A percentile compares a stretch with the other conserved stretches of the same genome.
These are phyloP conservation scores for Tilletia setariae DNA, from an alignment of 1,284 basidiomycete species.

Conservation along the genomic window DNA sequence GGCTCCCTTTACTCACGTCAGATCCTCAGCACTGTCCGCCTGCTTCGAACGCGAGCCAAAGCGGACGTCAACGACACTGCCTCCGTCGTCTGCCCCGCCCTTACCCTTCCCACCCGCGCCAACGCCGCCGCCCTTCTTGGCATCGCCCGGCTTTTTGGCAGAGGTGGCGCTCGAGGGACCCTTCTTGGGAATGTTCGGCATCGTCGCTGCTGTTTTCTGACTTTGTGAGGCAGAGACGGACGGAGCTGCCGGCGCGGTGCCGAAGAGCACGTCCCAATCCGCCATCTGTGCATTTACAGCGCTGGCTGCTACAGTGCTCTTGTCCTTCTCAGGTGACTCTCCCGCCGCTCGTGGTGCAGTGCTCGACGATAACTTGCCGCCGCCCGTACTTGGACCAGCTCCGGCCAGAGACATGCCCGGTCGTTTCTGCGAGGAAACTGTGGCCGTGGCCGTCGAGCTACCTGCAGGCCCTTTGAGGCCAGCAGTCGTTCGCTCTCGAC, in stretches of 20 bases:
- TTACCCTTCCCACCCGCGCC: conserved; percentile 3
- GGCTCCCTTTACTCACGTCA: not conserved
- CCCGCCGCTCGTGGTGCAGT: not conserved
- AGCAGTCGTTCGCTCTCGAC: not conserved
- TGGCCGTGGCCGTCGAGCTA: too few relatives aligned
- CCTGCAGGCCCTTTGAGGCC: too few relatives aligned
- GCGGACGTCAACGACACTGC: too few relatives aligned
- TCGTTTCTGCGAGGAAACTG: not conserved
- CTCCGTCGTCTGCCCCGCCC: not conserved
- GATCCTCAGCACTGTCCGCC: not conserved
- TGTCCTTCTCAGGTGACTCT: not conserved
- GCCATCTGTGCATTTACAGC: not conserved
- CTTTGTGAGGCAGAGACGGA: not conserved
- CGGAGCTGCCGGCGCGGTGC: not conserved
- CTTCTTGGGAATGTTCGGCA: conserved; percentile 1
- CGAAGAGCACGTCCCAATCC: not conserved
- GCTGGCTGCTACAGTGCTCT: not conserved
- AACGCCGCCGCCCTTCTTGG: too few relatives aligned
- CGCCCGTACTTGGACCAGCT: not conserved
- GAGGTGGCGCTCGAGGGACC: not conserved
- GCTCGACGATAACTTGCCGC: not conserved
- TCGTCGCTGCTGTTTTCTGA: not conserved
- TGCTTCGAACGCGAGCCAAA: too few relatives aligned
- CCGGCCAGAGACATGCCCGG: conserved; percentile 10
- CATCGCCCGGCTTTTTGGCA: too few relatives aligned